phyloP scores from a whole-genome alignment of 1,284 basidiomycete species.

The Cryptococcus hybrid region DNA sequence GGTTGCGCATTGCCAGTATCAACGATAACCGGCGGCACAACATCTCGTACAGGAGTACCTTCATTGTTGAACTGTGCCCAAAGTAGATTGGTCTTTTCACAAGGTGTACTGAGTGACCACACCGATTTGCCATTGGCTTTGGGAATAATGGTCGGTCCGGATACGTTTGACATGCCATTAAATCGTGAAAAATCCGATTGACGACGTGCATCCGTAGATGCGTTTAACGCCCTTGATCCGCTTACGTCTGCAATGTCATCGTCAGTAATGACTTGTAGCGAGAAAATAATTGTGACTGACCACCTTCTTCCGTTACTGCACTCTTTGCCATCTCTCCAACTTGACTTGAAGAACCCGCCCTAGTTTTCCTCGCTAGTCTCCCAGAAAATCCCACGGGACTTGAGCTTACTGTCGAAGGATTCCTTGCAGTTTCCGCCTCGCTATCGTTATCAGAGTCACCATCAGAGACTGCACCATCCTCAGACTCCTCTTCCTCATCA shows the following conservation, averaged over 20 bases:
- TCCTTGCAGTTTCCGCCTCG: conserved; percentile 23
- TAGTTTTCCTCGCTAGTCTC: conserved; percentile 18
- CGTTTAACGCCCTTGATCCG: background rate
- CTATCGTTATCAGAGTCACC: conserved; percentile 19
- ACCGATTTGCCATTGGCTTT: conserved; percentile 19
- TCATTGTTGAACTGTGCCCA: conserved; percentile 24
- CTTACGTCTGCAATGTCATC: background rate
- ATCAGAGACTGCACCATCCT: conserved; percentile 12
- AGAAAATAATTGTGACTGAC: conserved; percentile 5
- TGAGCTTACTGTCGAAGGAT: background rate
- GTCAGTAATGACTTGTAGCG: background rate
- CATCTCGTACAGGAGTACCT: conserved; percentile 2
- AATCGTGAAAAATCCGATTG: conserved; percentile 15
- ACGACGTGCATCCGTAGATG: conserved; percentile 17
- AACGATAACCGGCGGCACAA: background rate
- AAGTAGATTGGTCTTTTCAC: conserved; percentile 8
- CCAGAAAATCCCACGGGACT: conserved; percentile 9
- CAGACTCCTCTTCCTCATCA: conserved; percentile 33
- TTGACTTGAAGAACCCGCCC: conserved; percentile 10
- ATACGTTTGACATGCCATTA: background rate
- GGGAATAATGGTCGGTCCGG: conserved; percentile 9
- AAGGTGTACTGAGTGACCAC: conserved; percentile 30
- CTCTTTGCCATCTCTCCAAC: conserved; percentile 21
- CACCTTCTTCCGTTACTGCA: conserved; percentile 28
- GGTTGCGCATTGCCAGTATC: background rate